A percentile compares a stretch with the other conserved stretches of the same genome.
Conservation (phyloP, 2,329 filamentous ascomycete genomes). For the Stemphylium vesicarium region DNA sequence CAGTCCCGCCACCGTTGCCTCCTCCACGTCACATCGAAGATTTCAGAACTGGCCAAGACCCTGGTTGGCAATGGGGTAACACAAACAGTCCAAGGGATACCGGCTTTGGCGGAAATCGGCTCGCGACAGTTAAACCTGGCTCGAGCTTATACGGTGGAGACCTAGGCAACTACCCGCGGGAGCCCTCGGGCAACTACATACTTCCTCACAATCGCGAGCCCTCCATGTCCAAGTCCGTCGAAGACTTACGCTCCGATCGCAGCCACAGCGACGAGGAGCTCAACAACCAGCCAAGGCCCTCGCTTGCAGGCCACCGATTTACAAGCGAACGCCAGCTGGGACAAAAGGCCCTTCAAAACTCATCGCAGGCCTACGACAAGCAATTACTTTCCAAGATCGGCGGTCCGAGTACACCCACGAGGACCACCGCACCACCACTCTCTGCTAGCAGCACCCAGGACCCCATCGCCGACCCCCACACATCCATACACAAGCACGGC, state of each 20-base stretch:
- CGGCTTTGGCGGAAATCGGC: slow-evolving; percentile 55
- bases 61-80: slow-evolving; percentile 69
- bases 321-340: slow-evolving; percentile 67
- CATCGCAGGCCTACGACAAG: slow-evolving; percentile 68
- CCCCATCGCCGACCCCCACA: slow-evolving; percentile 43
- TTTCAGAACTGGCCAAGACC: slow-evolving; percentile 64
- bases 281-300: slow-evolving; percentile 40
- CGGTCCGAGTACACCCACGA: slow-evolving; percentile 63
- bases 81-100: slow-evolving; percentile 59
- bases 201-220: slow-evolving; percentile 47
- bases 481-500: slow-evolving; percentile 50
- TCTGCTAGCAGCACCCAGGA: slow-evolving; percentile 44
- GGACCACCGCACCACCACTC: slow-evolving; percentile 45
- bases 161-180: slow-evolving; percentile 27
- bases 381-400: slow-evolving; percentile 68
- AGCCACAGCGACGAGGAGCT: slow-evolving; percentile 49
- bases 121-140: slow-evolving; percentile 54
- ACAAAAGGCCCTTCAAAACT: slow-evolving; percentile 62
- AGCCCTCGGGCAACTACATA: slow-evolving; percentile 37
- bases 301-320: slow-evolving; percentile 54
- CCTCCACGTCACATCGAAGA: slow-evolving; percentile 66
- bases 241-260: slow-evolving; percentile 46
- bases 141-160: slow-evolving; percentile 54
- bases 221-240: slow-evolving; percentile 46
- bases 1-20: slow-evolving; percentile 68